A percentile compares a stretch with the other conserved stretches of the same genome.
These are phyloP conservation scores for Mycena polygramma DNA, from an alignment of 768 basidiomycete species.

Conservation along the genomic window DNA sequence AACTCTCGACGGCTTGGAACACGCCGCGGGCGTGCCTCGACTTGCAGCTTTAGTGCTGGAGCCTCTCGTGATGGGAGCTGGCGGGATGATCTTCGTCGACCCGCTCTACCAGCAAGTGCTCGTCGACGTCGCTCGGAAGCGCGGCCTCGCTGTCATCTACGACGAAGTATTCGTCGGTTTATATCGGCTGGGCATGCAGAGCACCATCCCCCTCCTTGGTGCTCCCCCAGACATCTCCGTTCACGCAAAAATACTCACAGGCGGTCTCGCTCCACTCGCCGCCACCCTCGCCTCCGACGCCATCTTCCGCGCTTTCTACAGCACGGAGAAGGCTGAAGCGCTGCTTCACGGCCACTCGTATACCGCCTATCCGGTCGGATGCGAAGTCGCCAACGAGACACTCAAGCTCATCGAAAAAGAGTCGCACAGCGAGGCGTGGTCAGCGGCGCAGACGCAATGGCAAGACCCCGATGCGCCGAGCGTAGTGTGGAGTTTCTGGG, in stretches of 20 bases:
- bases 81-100: slow-evolving; percentile 97
- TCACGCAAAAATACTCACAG: slow-evolving; percentile 94
- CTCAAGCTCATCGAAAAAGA: slow-evolving; percentile 72
- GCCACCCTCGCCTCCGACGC: slow-evolving; percentile 85
- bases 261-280: slow-evolving; percentile 89
- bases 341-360: slow-evolving; percentile 96
- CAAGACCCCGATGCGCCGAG: slow-evolving; percentile 29
- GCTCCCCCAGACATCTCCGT: slow-evolving; percentile 89
- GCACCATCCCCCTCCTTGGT: slow-evolving; percentile 74
- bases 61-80: slow-evolving; percentile 94
- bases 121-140: slow-evolving; percentile 81
- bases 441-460: slow-evolving; percentile 73
- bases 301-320: slow-evolving; percentile 85
- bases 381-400: slow-evolving; percentile 89
- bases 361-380: slow-evolving; percentile 94
- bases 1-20: slow-evolving; percentile 62
- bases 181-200: slow-evolving; percentile 85
- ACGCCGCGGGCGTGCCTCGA: slow-evolving; percentile 52
- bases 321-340: slow-evolving; percentile 84
- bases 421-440: slow-evolving; percentile 69
- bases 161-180: slow-evolving; percentile 97
- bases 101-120: slow-evolving; percentile 94
- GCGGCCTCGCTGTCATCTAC: slow-evolving; percentile 89
- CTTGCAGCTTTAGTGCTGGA: slow-evolving; percentile 89
- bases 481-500: slow-evolving; percentile 90